Evolutionary conservation across 768 basidiomycete species (phyloP).

Genomic region (Rhizopogon vinicolor): DNA sequence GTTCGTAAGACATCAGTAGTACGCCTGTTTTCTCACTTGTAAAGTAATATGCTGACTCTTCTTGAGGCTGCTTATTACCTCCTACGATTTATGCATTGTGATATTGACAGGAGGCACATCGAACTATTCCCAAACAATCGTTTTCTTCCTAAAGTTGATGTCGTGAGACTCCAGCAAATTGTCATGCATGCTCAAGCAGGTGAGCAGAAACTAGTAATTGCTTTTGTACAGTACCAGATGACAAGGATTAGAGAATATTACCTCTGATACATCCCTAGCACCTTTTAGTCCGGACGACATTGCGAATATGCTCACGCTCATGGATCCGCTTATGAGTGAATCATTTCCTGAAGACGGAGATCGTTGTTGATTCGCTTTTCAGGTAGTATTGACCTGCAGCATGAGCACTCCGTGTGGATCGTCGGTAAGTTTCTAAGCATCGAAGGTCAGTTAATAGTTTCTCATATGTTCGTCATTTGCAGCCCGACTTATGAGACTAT

Average conservation of each 20-base stretch:
- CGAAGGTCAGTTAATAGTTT: background rate
- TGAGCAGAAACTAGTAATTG: background rate
- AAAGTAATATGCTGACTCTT: background rate
- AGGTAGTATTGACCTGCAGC: background rate
- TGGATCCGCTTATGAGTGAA: conserved; percentile 29
- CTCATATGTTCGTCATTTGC: background rate
- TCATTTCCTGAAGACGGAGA: background rate
- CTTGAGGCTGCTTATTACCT: background rate
- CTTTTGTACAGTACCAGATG: background rate
- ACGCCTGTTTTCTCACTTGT: background rate
- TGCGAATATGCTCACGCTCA: conserved; percentile 28
- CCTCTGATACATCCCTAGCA: conserved; percentile 33
- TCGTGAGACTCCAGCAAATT: conserved; percentile 2
- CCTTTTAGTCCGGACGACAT: conserved; percentile 32
- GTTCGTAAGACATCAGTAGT: conserved; percentile 4
- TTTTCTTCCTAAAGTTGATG: conserved; percentile 12
- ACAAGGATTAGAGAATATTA: conserved; percentile 28
- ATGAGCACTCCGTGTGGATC: conserved; percentile 1
- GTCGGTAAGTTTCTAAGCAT: background rate
- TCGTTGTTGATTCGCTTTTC: background rate
- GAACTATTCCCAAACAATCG: conserved; percentile 8
- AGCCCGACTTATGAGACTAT: conserved; percentile 40
- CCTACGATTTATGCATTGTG: background rate
- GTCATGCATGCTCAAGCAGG: conserved; percentile 1
- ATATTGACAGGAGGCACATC: background rate